phyloP scores from a whole-genome alignment of 768 basidiomycete genomes.

The Leccinum subtestaceum region DNA sequence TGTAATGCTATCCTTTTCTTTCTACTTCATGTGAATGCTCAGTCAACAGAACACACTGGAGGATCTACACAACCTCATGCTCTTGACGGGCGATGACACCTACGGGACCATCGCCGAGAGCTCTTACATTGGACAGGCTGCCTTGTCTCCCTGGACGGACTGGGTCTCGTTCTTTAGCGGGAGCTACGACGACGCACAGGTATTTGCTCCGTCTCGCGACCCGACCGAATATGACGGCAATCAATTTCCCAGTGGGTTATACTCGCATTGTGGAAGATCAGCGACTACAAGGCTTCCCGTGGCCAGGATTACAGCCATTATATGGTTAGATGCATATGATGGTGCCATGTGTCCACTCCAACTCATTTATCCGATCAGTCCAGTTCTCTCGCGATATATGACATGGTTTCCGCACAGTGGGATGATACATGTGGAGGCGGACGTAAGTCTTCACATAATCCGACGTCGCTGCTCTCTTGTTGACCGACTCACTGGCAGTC shows the following conservation, averaged over 20 bases:
- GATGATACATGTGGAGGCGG: constrained; percentile 52
- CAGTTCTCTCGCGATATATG: constrained; percentile 46
- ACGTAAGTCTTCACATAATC: constrained; percentile 26
- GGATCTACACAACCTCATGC: constrained; percentile 58
- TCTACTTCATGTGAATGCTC: background rate
- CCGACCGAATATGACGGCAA: background rate
- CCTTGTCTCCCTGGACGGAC: constrained; percentile 38
- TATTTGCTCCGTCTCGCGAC: constrained; percentile 19
- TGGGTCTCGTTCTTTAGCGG: constrained; percentile 46
- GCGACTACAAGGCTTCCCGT: constrained; percentile 46
- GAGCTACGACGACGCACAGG: constrained; percentile 53
- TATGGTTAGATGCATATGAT: constrained; percentile 11
- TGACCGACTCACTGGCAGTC: constrained; percentile 31
- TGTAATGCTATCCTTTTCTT: background rate
- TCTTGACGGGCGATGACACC: constrained; percentile 38
- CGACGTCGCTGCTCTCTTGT: background rate
- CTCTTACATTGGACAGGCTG: constrained; percentile 46
- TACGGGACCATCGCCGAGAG: constrained; percentile 37
- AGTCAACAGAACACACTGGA: constrained; percentile 50
- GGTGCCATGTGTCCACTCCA: constrained; percentile 25
- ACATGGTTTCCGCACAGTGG: constrained; percentile 51
- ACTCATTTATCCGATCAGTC: constrained; percentile 35
- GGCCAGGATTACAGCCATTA: constrained; percentile 29
- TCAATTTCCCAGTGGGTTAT: constrained; percentile 46
- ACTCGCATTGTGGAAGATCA: constrained; percentile 56